Conservation (phyloP, 495 filamentous ascomycete genomes). For the Neurospora sublineolata region DNA sequence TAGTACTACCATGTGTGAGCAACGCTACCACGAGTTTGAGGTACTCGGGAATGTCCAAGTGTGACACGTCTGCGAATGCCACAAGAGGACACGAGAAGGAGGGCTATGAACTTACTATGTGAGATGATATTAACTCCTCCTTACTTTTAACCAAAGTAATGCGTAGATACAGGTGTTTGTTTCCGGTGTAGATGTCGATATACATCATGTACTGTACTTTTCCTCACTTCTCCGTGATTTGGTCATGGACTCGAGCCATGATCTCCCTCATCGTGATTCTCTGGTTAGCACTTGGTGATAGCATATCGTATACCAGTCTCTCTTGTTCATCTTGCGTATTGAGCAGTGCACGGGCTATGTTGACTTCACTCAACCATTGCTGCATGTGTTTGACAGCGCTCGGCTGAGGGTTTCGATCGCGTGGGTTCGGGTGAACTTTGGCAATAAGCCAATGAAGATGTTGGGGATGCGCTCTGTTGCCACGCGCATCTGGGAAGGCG, state of each 20-base stretch:
- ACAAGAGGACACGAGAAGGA: not conserved
- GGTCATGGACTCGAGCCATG: conserved; percentile 23
- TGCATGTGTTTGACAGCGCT: conserved; percentile 34
- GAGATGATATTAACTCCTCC: not conserved
- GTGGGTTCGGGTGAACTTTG: conserved; percentile 12
- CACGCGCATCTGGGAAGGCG: conserved; percentile 33
- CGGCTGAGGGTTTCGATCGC: conserved; percentile 21
- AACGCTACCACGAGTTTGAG: not conserved
- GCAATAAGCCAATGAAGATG: conserved; percentile 39
- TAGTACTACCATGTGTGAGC: not conserved
- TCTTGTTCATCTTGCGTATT: conserved; percentile 30
- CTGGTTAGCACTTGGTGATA: conserved; percentile 30
- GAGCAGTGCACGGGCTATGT: conserved; percentile 23
- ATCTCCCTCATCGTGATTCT: conserved; percentile 33
- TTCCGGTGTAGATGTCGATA: not conserved
- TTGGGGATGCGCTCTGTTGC: conserved; percentile 28
- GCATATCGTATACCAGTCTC: conserved; percentile 32
- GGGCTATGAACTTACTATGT: not conserved
- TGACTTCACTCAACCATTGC: conserved; percentile 34
- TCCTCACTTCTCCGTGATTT: conserved; percentile 10
- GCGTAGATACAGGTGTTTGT: not conserved
- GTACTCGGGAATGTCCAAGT: not conserved
- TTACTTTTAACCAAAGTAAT: not conserved
- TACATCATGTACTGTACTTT: not conserved
- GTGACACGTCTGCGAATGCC: not conserved